phyloP scores from a whole-genome alignment of 805 yeast species.

The Starmerella sirachaensis region DNA sequence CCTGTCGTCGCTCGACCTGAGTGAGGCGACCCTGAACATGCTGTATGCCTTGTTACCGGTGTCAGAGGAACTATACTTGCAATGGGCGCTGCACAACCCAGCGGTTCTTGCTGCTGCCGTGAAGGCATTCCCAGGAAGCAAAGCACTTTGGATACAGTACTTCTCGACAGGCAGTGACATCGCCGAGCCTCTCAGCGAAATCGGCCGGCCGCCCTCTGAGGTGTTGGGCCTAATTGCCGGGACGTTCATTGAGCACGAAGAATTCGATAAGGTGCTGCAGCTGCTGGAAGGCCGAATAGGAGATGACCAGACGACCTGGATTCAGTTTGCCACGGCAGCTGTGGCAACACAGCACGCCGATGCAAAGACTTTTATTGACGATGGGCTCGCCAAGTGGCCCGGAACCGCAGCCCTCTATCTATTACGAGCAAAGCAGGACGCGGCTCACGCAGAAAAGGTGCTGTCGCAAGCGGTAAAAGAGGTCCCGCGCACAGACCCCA shows the following conservation, averaged over 20 bases:
- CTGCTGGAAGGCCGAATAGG: too few species aligned
- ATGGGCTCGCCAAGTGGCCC: conserved; percentile 4
- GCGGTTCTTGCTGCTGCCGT: conserved; percentile 2
- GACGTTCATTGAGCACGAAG: background rate
- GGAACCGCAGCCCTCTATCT: conserved; percentile 1
- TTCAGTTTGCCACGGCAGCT: background rate
- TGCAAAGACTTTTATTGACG: background rate
- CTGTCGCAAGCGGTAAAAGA: background rate
- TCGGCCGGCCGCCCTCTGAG: background rate
- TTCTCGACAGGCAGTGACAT: background rate
- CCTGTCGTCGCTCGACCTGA: too few species aligned
- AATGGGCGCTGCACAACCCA: conserved; percentile 1
- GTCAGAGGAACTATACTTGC: background rate
- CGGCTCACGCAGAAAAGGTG: background rate
- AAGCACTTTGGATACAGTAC: background rate
- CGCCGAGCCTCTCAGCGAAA: background rate
- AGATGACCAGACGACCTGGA: background rate
- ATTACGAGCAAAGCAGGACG: background rate
- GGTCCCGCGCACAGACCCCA: background rate
- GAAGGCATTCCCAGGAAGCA: conserved; percentile 1
- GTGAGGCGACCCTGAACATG: too few species aligned
- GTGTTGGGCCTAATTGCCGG: background rate
- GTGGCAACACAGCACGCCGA: background rate
- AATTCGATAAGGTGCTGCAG: background rate
- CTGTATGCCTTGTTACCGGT: background rate